These are phyloP conservation scores for Termitomyces sp. DNA, from an alignment of 768 basidiomycete genomes.

Conservation along the genomic window DNA sequence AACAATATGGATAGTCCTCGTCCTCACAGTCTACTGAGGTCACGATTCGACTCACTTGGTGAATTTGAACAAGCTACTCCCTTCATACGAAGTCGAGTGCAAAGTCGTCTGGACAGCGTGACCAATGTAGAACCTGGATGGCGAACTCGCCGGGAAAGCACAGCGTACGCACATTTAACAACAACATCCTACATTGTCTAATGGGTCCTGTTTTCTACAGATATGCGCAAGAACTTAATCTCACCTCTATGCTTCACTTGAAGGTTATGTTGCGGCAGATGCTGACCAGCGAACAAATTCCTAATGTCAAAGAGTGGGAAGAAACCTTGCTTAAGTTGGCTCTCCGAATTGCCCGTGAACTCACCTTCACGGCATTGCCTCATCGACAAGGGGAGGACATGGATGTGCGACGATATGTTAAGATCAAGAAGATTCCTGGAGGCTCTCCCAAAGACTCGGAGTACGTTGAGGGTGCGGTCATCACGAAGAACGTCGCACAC, in stretches of 20 bases:
- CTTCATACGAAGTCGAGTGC: slow-evolving; percentile 82
- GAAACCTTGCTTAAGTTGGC: slow-evolving; percentile 77
- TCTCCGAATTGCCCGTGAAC: slow-evolving; percentile 79
- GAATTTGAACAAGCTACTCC: slow-evolving; percentile 74
- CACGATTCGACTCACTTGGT: slow-evolving; percentile 66
- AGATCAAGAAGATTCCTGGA: slow-evolving; percentile 98
- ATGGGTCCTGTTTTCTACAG: slow-evolving; percentile 39
- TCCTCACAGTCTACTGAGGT: slow-evolving; percentile 43
- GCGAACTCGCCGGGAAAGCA: slow-evolving; percentile 86
- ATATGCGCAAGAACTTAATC: slow-evolving; percentile 79
- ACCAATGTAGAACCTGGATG: slow-evolving; percentile 66
- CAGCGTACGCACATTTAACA: slow-evolving; percentile 58
- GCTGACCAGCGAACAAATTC: slow-evolving; percentile 77
- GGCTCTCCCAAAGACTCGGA: slow-evolving; percentile 91
- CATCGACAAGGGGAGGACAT: slow-evolving; percentile 88
- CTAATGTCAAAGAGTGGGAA: slow-evolving; percentile 87
- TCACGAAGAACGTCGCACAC: slow-evolving; percentile 97
- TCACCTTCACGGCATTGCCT: slow-evolving; percentile 67
- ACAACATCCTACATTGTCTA: neutral
- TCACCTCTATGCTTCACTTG: slow-evolving; percentile 85
- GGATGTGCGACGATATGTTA: slow-evolving; percentile 93
- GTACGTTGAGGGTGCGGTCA: slow-evolving; percentile 94
- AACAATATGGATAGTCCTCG: slow-evolving; percentile 55
- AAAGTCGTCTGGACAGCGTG: slow-evolving; percentile 66
- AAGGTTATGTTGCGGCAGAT: slow-evolving; percentile 91